Evolutionary conservation across 441 rosid genomes (phyloP).

Genomic region (Erysimum cheiri): DNA sequence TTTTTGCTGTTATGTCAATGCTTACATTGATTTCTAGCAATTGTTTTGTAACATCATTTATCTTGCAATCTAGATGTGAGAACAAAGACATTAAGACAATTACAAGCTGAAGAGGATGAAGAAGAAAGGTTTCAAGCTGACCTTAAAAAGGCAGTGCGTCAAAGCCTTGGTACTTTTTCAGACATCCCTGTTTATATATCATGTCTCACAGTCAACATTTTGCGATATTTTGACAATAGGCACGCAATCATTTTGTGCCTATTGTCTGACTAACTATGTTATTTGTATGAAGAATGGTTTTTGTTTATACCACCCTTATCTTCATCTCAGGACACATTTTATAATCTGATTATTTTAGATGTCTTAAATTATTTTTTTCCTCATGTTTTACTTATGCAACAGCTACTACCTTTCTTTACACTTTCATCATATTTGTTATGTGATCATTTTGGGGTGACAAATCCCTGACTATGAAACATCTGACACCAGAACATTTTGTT

Average conservation of each 20-base stretch:
- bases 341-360: constrained; percentile 5
- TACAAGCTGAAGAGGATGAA: constrained; percentile 85
- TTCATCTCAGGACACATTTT: constrained; percentile 15
- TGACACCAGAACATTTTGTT: constrained; percentile 38
- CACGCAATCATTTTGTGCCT: constrained; percentile 7
- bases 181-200: constrained; percentile 24
- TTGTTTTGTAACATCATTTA: constrained; percentile 33
- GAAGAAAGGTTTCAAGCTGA: constrained; percentile 98
- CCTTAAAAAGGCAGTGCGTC: constrained; percentile 78
- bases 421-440: constrained; percentile 21
- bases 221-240: neutral
- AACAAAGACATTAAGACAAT: constrained; percentile 76
- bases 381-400: constrained; percentile 9
- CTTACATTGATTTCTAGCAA: constrained; percentile 14
- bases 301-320: neutral
- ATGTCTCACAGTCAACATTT: constrained; percentile 26
- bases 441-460: constrained; percentile 18
- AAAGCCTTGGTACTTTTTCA: constrained; percentile 81
- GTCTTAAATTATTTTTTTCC: neutral
- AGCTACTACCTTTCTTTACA: neutral
- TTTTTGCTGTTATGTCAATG: constrained; percentile 19
- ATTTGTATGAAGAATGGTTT: constrained; percentile 10
- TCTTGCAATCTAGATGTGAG: constrained; percentile 48
- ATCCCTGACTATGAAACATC: constrained; percentile 12
- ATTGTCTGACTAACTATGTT: constrained; percentile 27